These are phyloP conservation scores for Wallacemonas sp. DNA, from an alignment of 208 protist species.

Conservation along the genomic window DNA sequence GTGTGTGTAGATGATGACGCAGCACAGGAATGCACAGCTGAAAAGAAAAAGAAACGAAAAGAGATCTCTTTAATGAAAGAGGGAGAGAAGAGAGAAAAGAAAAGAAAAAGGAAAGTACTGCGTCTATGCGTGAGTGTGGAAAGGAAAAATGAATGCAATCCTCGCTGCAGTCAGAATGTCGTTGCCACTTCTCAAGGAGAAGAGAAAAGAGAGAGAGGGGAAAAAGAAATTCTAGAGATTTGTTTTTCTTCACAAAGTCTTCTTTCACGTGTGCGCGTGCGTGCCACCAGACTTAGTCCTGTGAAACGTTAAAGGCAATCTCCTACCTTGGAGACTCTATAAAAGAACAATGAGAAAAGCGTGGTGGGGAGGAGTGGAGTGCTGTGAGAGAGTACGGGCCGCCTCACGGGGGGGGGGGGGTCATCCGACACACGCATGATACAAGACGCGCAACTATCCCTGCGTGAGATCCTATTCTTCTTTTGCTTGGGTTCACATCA, in stretches of 20 bases:
- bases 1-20: too few relatives aligned
- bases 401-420: too few relatives aligned
- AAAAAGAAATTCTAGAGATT: not conserved
- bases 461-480: too few relatives aligned
- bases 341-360: not conserved
- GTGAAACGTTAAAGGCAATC: too few relatives aligned
- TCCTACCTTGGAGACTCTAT: too few relatives aligned
- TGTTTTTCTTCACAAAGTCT: not conserved
- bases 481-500: too few relatives aligned
- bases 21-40: not conserved
- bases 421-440: too few relatives aligned
- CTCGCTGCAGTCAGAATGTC: too few relatives aligned
- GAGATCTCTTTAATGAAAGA: constrained; percentile 11
- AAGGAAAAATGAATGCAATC: constrained; percentile 11
- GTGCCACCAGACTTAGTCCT: too few relatives aligned
- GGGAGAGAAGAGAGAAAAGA: not conserved
- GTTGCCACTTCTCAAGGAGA: not conserved
- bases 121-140: not conserved
- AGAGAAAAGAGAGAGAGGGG: not conserved
- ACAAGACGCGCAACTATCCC: too few relatives aligned
- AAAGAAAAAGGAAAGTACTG: not conserved
- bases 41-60: constrained; percentile 22
- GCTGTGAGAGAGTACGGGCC: too few relatives aligned
- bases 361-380: not conserved
- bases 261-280: not conserved